These are phyloP conservation scores for Fusarium humuli DNA, from an alignment of 2,329 filamentous ascomycete species.

Conservation along the genomic window DNA sequence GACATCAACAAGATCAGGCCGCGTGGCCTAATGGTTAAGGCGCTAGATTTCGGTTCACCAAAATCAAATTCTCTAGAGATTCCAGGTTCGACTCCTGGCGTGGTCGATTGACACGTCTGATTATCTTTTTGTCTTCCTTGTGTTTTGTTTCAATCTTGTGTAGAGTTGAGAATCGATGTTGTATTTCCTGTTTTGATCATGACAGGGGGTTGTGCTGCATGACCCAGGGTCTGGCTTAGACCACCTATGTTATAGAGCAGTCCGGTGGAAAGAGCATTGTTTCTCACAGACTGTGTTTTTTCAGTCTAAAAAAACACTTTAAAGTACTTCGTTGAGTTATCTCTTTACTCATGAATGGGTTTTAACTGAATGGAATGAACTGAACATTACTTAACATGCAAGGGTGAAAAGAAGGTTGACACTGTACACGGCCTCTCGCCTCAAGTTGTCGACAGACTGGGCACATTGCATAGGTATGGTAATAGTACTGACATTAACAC, in stretches of 20 bases:
- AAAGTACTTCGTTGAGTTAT: not conserved
- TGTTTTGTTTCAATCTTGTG: not conserved
- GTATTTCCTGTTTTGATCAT: not conserved
- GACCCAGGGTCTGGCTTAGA: not conserved
- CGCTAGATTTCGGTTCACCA: slow-evolving; percentile 8
- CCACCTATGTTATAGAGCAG: too few relatives aligned
- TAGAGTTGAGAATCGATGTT: not conserved
- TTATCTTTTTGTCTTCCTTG: slow-evolving; percentile 3
- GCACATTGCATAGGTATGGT: not conserved
- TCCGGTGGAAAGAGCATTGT: too few relatives aligned
- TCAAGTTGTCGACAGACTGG: not conserved
- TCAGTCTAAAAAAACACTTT: not conserved
- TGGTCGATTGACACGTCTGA: slow-evolving; percentile 4
- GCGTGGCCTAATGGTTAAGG: slow-evolving; percentile 16
- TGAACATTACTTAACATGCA: too few relatives aligned
- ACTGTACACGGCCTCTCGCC: not conserved
- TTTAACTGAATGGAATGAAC: not conserved
- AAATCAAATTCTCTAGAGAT: slow-evolving; percentile 8
- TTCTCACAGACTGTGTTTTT: too few relatives aligned
- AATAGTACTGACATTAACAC: not conserved
- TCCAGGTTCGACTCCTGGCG: slow-evolving; percentile 11
- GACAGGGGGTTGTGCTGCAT: not conserved
- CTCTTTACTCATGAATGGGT: not conserved
- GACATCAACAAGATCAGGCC: slow-evolving; percentile 3
- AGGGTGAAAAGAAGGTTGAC: not conserved